Base-by-base conservation (phyloP, 805 yeast species). In the Kluyveromyces aestuarii region DNA sequence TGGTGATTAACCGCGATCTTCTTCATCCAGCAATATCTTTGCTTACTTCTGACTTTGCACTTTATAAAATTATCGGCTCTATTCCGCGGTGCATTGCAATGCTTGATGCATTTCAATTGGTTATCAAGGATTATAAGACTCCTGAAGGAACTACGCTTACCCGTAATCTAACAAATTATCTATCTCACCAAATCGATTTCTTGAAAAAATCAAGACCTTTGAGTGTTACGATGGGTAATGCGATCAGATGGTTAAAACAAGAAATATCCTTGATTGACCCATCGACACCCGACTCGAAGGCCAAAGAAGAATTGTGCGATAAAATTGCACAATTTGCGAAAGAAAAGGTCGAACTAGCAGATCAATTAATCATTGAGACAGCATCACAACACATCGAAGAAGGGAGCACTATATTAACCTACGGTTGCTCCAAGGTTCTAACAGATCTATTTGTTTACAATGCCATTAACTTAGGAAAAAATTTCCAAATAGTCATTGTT, bases 211-310 rank as follows among this genome's bases (percentile, higher is more conserved):
- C 96, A 2, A 79, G 99, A 53, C 97, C 98, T 1, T 73, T 93
- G 44, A 81, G 93, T 48, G 86, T 90, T 2, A 79, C 96, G 1
- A 93, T 93, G 99, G 99, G 99, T 48, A 93, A 90, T 70, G 91
- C 97, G 2, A 93, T 93, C 55, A 80, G 99, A 59, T 90, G 97
- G 96, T 75, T 93, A 54, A 93, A 93, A 62, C 98, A 91, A 70
- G 91, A 87, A 64, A 91, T 93, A 48, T 81, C 96, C 0, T 75
- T 78, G 40, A 79, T 91, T 44, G 82, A 89, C 50, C 81, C 90
- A 48, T 95, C 86, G 53, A 72, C 80, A 30, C 60, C 70, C 2
- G 75, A 71, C 49, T 51, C 55, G 16, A 76, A 75, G 33, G 96
- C 96, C 27, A 89, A 87, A 61, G 66, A 62, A 13, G 69, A 73